Percentiles rank a stretch among this genome's conserved stretches.
Evolutionary conservation across 805 yeast genomes (phyloP).

Genomic region (Vanderwaltozyma tropicalis): DNA sequence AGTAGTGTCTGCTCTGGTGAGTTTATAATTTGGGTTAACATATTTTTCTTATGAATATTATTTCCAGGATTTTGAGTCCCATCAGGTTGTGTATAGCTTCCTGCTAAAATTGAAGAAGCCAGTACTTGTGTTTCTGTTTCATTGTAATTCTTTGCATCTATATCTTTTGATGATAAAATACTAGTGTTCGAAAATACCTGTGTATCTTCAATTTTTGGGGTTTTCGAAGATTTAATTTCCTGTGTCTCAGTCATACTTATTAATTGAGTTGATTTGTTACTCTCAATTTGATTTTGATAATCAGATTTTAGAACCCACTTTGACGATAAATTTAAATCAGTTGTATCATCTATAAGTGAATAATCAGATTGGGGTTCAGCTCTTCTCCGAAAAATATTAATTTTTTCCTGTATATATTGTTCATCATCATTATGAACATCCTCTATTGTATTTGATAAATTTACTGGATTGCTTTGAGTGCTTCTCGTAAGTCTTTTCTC

Average conservation of each 20-base stretch:
- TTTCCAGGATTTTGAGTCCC: neutral
- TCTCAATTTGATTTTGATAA: conserved; percentile 3
- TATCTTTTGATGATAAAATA: neutral
- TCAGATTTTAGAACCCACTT: conserved; percentile 11
- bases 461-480: too few species aligned
- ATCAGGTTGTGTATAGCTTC: neutral
- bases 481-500: too few species aligned
- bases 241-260: conserved; percentile 10
- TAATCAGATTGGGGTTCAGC: neutral
- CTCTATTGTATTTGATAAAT: too few species aligned
- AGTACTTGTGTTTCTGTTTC: conserved; percentile 8
- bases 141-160: neutral
- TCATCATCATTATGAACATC: too few species aligned
- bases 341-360: conserved; percentile 12
- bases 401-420: too few species aligned
- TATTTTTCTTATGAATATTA: neutral
- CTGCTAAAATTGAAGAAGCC: neutral
- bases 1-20: neutral
- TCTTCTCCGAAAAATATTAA: neutral
- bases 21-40: neutral
- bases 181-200: neutral
- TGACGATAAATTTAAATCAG: conserved; percentile 10
- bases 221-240: conserved; percentile 1
- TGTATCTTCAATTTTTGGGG: neutral
- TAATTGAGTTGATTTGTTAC: conserved; percentile 14